Evolutionary conservation across 1,284 basidiomycete species (phyloP), one percentile per base, ranked within the genome.

Genomic region (Moesziomyces antarcticus): DNA sequence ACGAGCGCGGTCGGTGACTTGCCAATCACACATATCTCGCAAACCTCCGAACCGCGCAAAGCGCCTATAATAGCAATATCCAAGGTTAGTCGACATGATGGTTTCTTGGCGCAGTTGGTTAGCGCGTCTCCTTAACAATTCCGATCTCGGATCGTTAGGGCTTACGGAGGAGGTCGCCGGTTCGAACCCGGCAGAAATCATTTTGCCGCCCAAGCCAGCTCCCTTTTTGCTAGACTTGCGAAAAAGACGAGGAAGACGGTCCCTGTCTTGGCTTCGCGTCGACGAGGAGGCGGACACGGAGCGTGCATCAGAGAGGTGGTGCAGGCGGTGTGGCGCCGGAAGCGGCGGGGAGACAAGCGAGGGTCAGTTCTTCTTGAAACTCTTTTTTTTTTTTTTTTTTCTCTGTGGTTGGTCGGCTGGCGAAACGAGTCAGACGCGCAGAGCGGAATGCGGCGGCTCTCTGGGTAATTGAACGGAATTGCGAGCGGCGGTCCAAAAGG

Each of bases 141-240:
- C 60, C 40, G 47, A 25, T 59, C 53, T 50, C 49, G 30, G 57
- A 66, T 56, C 46, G 65, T 61, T 73, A 61, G 42, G 61, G 59
- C 56, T 71, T 66, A 57, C 65, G 70, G 70, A 73, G 70, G 70
- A 73, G 71, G 70, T 68, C 70, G 70, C 65, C 56, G 70, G 70
- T 73, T 73, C 70, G 70, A 73, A 68, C 70, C 71, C 65, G 71
- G 65, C 61, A 61, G 71, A 69, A 69, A 73, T 69, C 65, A 73
- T 54, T 50, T 50, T 56, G 25, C 25, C 25, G 25, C 25, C 25
- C 25, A 27, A 30, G 30, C 30, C 6, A 2, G 11, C 11, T 10
- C 8, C 2, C 30, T 3, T 11, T 53, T 53, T 56, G n/a, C n/a
- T n/a, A n/a, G n/a, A n/a, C n/a, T n/a, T n/a, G n/a, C n/a, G n/a